Evolutionary conservation across 2,329 filamentous ascomycete species (phyloP).

Genomic region (Trichoderma koningii): DNA sequence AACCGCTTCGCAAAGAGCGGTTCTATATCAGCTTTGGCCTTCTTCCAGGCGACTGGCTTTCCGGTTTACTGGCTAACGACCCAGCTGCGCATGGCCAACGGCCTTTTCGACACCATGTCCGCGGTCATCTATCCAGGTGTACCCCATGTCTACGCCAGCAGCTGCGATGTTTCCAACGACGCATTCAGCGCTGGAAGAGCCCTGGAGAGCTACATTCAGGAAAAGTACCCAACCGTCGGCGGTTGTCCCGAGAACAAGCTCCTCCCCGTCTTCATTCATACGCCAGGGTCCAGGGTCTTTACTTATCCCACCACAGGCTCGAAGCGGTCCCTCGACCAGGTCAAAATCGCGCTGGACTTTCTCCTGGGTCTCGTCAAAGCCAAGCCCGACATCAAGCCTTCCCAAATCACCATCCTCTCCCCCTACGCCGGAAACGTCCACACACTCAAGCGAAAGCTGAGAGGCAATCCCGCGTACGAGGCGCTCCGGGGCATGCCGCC

Average conservation of each 20-base stretch:
- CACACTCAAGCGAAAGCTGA: neutral
- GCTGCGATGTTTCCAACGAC: neutral
- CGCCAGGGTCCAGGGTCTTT: neutral
- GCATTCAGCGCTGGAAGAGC: neutral
- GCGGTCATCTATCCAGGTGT: neutral
- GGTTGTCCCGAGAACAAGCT: neutral
- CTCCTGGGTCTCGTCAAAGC: constrained; percentile 27
- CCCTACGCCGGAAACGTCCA: constrained; percentile 31
- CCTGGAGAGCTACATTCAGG: neutral
- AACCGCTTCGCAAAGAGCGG: constrained; percentile 26
- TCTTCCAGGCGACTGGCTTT: constrained; percentile 27
- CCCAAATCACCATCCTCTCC: constrained; percentile 28
- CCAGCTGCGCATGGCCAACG: constrained; percentile 32
- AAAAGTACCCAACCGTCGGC: neutral
- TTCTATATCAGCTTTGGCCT: constrained; percentile 28
- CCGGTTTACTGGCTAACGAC: constrained; percentile 22
- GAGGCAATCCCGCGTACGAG: constrained; percentile 24
- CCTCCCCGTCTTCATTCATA: neutral
- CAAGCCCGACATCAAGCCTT: constrained; percentile 7
- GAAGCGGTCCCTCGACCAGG: constrained; percentile 28
- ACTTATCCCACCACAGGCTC: neutral
- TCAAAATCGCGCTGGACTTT: constrained; percentile 30
- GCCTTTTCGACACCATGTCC: neutral
- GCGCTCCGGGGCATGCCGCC: constrained; percentile 26
- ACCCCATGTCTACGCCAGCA: neutral